Evolutionary conservation across 345 rosid genomes (phyloP).

Genomic region (Euclidium syriacum): DNA sequence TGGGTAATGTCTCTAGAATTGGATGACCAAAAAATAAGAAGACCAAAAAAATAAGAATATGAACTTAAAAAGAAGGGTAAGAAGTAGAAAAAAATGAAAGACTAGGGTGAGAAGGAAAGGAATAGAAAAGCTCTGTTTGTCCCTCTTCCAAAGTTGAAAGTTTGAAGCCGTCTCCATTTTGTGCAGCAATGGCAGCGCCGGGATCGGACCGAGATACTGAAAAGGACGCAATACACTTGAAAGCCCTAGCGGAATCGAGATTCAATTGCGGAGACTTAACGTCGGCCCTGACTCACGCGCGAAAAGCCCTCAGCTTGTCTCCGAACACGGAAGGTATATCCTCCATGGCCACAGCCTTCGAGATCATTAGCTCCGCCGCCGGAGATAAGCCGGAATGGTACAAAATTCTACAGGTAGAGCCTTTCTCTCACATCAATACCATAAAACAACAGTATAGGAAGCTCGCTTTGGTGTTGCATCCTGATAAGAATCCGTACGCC

Average conservation of each 20-base stretch:
- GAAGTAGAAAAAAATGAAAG: not conserved
- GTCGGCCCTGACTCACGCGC: slow-evolving; percentile 59
- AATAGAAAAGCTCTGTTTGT: slow-evolving; percentile 1
- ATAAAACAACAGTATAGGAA: slow-evolving; percentile 69
- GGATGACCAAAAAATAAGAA: too few relatives aligned
- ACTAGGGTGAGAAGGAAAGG: not conserved
- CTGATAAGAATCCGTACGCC: slow-evolving; percentile 60
- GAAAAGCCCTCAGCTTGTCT: slow-evolving; percentile 52
- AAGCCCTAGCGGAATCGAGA: slow-evolving; percentile 48
- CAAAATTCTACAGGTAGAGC: slow-evolving; percentile 75
- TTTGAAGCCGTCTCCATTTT: slow-evolving; percentile 1
- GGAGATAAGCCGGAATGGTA: slow-evolving; percentile 59
- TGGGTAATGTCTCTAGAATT: too few relatives aligned
- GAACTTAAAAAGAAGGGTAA: too few relatives aligned
- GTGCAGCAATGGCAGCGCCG: slow-evolving; percentile 16
- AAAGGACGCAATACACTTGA: slow-evolving; percentile 51
- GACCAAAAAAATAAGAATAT: too few relatives aligned
- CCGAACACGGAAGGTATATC: slow-evolving; percentile 56
- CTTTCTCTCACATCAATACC: slow-evolving; percentile 61
- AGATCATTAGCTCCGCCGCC: slow-evolving; percentile 45
- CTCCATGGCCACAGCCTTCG: slow-evolving; percentile 62
- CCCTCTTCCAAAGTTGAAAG: slow-evolving; percentile 3
- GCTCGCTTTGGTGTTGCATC: slow-evolving; percentile 67
- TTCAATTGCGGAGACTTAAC: slow-evolving; percentile 43
- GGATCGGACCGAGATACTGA: slow-evolving; percentile 21